Base-by-base conservation (phyloP, 768 basidiomycete genomes). In the Punctularia strigosozonata region DNA sequence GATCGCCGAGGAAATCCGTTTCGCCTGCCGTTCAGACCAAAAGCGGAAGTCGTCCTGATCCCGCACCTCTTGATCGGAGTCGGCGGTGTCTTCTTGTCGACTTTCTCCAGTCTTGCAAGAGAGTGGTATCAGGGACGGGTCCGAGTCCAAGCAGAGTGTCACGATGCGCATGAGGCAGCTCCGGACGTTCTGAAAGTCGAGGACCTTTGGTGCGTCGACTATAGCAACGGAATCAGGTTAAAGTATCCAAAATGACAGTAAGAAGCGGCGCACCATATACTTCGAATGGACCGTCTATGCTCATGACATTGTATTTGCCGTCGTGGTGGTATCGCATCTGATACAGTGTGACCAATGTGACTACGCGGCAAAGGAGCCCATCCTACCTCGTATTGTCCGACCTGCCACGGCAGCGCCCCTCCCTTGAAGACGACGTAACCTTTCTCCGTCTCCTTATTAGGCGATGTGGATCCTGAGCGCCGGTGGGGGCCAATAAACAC, bases 241-340 rank as follows among this genome's bases (percentile, higher is more conserved):
- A n/a, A 15, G 5, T 8, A 42, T 41, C 44, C 37, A 48, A 23
- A 21, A 10, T 10, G 34, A 17, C 40, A 20, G 18, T 31, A 7
- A 12, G 39, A 21, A 24, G 10, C 21, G 6, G 62, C 83, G 41
- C 45, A 90, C 94, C 84, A 44, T 77, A 87, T 23, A 99, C 79
- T 54, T 95, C 89, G 42, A 98, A 64, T 6, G 90, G 88, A 2
- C 80, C 84, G 35, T 84, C 78, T 38, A 82, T 52, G 38, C 77
- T 75, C 74, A 98, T 83, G 40, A 98, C 95, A 57, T 91, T 95
- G 60, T 99, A 86, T 57, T 92, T 97, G 35, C 90, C 91, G 56
- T 95, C 89, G 52, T 97, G 92, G 51, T 99, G 95, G 54, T 91
- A 92, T 3, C 89, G 79, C 43, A 83, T 66, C 83, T 85, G 44